Percentiles rank a stretch among this genome's conserved stretches.
Conservation (phyloP, 2,329 filamentous ascomycete species). For the Huntiella abstrusa region DNA sequence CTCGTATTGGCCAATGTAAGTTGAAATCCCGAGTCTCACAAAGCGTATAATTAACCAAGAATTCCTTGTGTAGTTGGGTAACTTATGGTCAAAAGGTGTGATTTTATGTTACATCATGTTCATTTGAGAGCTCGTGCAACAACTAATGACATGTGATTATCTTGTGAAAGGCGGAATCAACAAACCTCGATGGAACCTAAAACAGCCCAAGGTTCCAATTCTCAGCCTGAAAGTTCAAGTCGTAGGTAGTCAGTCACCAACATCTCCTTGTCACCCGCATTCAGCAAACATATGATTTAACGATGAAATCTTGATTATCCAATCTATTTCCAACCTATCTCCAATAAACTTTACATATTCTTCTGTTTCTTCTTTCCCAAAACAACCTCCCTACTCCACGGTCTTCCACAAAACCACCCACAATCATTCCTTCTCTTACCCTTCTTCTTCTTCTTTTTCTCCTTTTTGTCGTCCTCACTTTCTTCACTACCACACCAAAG, state of each 20-base stretch:
- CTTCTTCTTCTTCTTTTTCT: background rate
- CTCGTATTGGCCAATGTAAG: conserved; percentile 13
- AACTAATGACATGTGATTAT: too few relatives aligned
- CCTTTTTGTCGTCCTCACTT: background rate
- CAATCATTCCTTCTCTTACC: background rate
- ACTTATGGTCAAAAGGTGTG: conserved; percentile 1
- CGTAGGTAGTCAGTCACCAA: too few relatives aligned
- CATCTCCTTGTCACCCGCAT: too few relatives aligned
- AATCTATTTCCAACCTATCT: background rate
- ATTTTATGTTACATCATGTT: background rate
- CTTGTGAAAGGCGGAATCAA: too few relatives aligned
- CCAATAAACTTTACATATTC: background rate
- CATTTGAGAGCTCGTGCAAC: too few relatives aligned
- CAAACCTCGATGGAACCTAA: too few relatives aligned
- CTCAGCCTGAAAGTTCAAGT: background rate
- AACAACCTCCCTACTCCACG: background rate
- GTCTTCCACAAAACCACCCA: background rate
- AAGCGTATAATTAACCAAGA: background rate
- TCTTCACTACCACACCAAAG: too few relatives aligned
- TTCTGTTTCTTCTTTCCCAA: background rate
- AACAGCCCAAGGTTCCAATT: background rate
- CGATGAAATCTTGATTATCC: background rate
- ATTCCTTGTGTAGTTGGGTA: background rate
- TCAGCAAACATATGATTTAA: background rate
- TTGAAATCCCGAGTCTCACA: background rate